A percentile compares a stretch with the other conserved stretches of the same genome.
phyloP scores from a whole-genome alignment of 2,329 filamentous ascomycete genomes.

The Pseudogymnoascus sp. region DNA sequence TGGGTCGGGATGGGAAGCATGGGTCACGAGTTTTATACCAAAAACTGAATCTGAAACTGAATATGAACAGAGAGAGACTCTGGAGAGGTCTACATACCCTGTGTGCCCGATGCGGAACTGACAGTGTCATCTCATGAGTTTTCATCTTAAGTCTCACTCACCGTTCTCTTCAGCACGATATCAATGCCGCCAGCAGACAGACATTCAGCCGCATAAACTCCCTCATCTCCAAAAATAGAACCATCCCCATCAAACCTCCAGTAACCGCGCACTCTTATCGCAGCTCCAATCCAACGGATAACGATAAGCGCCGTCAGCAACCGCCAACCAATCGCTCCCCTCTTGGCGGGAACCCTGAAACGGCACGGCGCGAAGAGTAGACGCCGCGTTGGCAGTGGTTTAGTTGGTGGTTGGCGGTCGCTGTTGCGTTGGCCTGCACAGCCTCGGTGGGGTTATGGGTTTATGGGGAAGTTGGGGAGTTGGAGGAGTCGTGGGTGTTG shows the following conservation, averaged over 20 bases:
- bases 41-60: neutral
- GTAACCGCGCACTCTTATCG: neutral
- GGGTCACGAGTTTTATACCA: neutral
- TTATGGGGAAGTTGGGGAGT: neutral
- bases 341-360: neutral
- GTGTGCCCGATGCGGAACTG: neutral
- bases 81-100: neutral
- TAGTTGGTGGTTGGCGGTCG: neutral
- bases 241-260: neutral
- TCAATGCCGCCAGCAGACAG: neutral
- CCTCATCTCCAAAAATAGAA: neutral
- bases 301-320: neutral
- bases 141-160: neutral
- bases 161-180: neutral
- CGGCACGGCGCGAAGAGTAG: neutral
- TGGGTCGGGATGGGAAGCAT: neutral
- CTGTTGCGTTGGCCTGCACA: neutral
- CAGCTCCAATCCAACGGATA: neutral
- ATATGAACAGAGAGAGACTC: neutral
- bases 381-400: neutral
- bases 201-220: neutral
- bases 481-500: neutral
- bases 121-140: neutral
- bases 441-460: neutral
- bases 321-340: neutral